Evolutionary conservation across 257 asterid species (phyloP).

Genomic region (Jacaranda mimosifolia): DNA sequence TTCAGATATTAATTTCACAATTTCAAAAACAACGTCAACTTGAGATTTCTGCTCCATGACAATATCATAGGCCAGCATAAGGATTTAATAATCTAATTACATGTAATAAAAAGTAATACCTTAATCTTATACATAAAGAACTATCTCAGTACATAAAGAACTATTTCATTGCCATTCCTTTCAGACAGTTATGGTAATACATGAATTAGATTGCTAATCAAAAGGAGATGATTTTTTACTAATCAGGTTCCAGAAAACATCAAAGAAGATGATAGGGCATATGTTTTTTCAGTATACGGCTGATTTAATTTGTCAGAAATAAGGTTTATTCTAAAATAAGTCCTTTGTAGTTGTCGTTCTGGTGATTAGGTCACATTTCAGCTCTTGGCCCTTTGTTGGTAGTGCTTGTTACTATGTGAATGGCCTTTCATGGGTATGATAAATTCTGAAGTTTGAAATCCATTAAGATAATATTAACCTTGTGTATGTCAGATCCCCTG

Average conservation of each 20-base stretch:
- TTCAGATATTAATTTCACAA: neutral
- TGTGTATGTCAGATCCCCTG: neutral
- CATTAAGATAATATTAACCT: too few species aligned
- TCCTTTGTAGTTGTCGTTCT: neutral
- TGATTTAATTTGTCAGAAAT: neutral
- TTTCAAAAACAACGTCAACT: neutral
- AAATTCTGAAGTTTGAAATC: neutral
- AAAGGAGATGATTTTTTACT: neutral
- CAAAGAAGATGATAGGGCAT: neutral
- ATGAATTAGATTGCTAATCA: neutral
- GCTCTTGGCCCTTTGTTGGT: neutral
- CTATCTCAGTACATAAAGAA: neutral
- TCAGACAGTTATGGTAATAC: neutral
- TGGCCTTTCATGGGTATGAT: neutral
- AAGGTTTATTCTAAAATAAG: neutral
- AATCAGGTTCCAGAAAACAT: neutral
- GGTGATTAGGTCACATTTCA: neutral
- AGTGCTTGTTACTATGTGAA: neutral
- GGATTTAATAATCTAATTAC: neutral
- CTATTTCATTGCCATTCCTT: neutral
- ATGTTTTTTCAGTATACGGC: neutral
- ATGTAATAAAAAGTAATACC: neutral
- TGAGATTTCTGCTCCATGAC: neutral
- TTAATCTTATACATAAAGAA: neutral
- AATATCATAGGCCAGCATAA: neutral